A percentile compares a stretch with the other conserved stretches of the same genome.
Evolutionary conservation across 306 rosid species (phyloP).

Genomic region (Casuarina glauca): DNA sequence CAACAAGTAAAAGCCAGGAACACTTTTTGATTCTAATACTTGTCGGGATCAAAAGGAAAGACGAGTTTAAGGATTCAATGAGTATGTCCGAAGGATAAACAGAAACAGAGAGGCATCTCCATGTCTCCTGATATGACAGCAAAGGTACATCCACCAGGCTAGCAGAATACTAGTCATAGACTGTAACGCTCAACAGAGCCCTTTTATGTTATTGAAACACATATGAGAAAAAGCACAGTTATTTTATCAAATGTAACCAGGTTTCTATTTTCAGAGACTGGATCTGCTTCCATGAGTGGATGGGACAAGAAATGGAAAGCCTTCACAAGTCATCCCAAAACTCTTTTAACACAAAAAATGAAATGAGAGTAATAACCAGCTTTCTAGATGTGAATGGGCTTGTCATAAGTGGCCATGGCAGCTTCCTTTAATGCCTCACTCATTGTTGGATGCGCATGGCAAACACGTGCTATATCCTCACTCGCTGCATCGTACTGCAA

Average conservation of each 20-base stretch:
- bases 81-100: not conserved
- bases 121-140: not conserved
- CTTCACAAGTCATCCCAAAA: slow-evolving; percentile 46
- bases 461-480: slow-evolving; percentile 97
- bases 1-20: not conserved
- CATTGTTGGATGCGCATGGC: slow-evolving; percentile 99
- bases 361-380: slow-evolving; percentile 35
- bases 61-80: not conserved
- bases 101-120: not conserved
- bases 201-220: slow-evolving; percentile 45
- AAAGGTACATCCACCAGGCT: not conserved
- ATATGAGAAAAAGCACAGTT: slow-evolving; percentile 35
- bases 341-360: slow-evolving; percentile 30
- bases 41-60: not conserved
- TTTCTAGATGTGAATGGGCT: slow-evolving; percentile 89
- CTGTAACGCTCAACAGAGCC: slow-evolving; percentile 8
- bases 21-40: not conserved
- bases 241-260: slow-evolving; percentile 38
- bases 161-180: not conserved
- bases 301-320: slow-evolving; percentile 44
- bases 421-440: slow-evolving; percentile 99
- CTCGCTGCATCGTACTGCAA: slow-evolving; percentile 89
- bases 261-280: slow-evolving; percentile 42
- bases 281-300: slow-evolving; percentile 38
- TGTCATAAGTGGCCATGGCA: slow-evolving; percentile 98